Base-by-base conservation (phyloP, 106 monocot species). In the Platanthera guangdongensis region DNA sequence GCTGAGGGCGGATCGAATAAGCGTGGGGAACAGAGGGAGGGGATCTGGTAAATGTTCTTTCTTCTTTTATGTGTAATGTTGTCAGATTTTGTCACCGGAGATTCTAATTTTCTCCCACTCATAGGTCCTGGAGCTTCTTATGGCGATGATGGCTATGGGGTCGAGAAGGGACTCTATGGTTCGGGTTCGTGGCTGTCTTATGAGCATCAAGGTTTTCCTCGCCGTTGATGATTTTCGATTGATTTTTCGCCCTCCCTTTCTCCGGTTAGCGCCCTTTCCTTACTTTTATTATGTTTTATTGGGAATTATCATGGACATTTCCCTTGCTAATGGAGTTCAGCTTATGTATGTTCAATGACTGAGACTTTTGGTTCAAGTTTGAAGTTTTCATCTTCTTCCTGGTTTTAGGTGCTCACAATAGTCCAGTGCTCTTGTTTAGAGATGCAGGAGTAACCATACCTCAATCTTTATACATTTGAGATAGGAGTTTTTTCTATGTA, bases 1-100 rank as follows among this genome's bases (percentile, higher is more conserved):
- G 76, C 76, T 92, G 53, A 85, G 83, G 74, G 80, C 87, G 18
- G 84, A 90, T 74, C 69, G 25, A 4, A 47, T 52, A 48, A 75
- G 30, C 46, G 1, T 78, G 60, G 79, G 79, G 53, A 82, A 75
- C 46, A 82, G 81, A 81, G 72, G 62, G 10, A 74, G 85, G 59
- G 83, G 78, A 73, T 75, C 90, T 25, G 85, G 90, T 87, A 87
- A 39, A 16, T 51, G 5, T 76, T 45, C 9, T 52, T 48, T 16
- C 45, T 25, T 15, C 12, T 65, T 54, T 13, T 16, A 9, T 28
- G 3, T 8, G 6, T 53, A 19, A 60, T 9, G 71, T 50, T 47
- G 7, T n/a, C 25, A 25, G 0, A 54, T 0, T 32, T 19, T n/a
- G 16, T 28, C 1, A 75, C 18, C 21, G 6, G 10, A 25, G 28